Base-by-base conservation (phyloP, 352 stramenopile species). In the Ophiocytium majus region DNA sequence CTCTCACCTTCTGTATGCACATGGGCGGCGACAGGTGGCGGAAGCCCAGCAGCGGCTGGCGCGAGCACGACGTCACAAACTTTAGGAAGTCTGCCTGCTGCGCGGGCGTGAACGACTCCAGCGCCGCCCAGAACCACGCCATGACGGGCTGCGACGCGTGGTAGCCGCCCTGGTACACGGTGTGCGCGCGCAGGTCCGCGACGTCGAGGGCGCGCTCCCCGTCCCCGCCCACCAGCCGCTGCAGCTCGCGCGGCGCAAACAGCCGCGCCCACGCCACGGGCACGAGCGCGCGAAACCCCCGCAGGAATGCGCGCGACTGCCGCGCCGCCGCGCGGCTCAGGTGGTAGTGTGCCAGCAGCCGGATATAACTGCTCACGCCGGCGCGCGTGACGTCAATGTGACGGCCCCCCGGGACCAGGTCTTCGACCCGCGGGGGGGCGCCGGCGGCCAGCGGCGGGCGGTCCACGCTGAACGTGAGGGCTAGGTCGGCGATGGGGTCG, bases 331-430 rank as follows among this genome's bases (percentile, higher is more conserved):
- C 91, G 64, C 94, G 91, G 90, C 98, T 99, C 83, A 98, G 92
- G 82, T 96, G 93, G 88, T 97, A 96, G 86, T 99, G 93, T 1
- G 95, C 94, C 34, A 98, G 93, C 10, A 98, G 85, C 82, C 98
- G 94, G 35, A 98, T 96, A 89, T 99, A 99, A 34, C 92, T 93
- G 37, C 96, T 95, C n/a, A 96, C 93, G 91, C 98, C 98, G 80
- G 93, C 83, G 85, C 94, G 96, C 10, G 93, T 98, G 10, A 99
- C 96, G 0, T 91, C 79, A 0, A 97, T 91, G 49, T 93, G 91
- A 14, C 90, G 90, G 75, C 96, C 96, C 33, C 92, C 90, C 0
- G 93, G 93, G 10, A 98, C 90, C n/a, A 99, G 92, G 34, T 95
- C 93, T 10, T 95, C 90, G 81, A 94, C 92, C 37, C 75, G 31